Evolutionary conservation across 352 stramenopile genomes (phyloP).

Genomic region (Detonula confervacea): DNA sequence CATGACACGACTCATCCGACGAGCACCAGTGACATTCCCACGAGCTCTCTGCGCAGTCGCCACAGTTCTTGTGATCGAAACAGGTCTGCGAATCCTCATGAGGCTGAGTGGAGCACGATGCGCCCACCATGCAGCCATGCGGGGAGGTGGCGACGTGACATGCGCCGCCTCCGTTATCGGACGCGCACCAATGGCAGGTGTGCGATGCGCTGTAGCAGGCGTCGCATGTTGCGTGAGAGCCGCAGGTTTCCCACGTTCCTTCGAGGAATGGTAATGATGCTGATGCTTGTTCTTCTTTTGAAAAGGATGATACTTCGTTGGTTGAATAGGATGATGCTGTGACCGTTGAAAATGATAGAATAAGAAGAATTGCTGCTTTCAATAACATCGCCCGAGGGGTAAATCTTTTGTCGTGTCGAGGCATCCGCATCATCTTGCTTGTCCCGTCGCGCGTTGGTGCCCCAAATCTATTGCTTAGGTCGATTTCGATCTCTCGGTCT

Average conservation of each 20-base stretch:
- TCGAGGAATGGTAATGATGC: not conserved
- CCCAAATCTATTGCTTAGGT: too few relatives aligned
- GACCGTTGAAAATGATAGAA: not conserved
- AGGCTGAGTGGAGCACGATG: constrained; percentile 12
- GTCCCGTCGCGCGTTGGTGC: too few relatives aligned
- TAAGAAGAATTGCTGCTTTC: constrained; percentile 11
- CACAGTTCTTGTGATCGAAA: constrained; percentile 31
- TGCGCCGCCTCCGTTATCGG: constrained; percentile 69
- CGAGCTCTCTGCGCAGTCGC: constrained; percentile 21
- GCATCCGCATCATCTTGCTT: too few relatives aligned
- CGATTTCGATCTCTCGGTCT: too few relatives aligned
- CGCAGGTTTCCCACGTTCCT: constrained; percentile 32
- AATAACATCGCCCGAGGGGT: not conserved
- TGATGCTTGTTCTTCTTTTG: too few relatives aligned
- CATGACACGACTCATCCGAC: constrained; percentile 76
- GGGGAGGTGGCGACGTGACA: constrained; percentile 72
- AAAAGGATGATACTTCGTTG: not conserved
- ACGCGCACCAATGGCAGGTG: constrained; percentile 76
- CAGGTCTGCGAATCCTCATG: constrained; percentile 9
- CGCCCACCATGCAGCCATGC: constrained; percentile 63
- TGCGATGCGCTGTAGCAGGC: constrained; percentile 62
- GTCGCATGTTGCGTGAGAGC: constrained; percentile 57
- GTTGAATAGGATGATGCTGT: constrained; percentile 11
- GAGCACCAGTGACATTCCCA: constrained; percentile 78
- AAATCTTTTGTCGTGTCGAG: too few relatives aligned